Evolutionary conservation across 768 basidiomycete genomes (phyloP), one percentile per base, ranked within the genome.

Genomic region (Amanita exitialis): DNA sequence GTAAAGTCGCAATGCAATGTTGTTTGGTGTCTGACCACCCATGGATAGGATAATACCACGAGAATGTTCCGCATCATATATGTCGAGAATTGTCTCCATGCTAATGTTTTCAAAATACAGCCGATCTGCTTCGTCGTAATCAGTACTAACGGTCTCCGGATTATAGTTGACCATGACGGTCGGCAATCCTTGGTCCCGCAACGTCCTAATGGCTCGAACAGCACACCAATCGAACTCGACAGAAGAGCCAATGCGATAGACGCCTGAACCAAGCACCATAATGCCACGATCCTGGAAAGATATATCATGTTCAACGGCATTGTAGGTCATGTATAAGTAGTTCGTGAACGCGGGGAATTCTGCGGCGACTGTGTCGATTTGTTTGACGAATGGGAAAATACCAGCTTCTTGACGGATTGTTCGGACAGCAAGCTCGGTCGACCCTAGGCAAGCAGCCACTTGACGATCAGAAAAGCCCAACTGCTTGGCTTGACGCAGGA

Each of bases 211-310:
- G 28, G 94, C 92, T 44, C 94, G 86, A 48, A 99, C 95, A 13
- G 95, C 96, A 66, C 95, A 98, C 95, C 95, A 99, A 65, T 98
- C 95, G 69, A 99, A 98, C 70, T 99, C 95, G 66, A 99, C 95
- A 3, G 94, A 97, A 2, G 95, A 98, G 15, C 96, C 95, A 58
- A 99, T 99, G 48, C 96, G 86, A 69, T 99, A 99, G 2, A 97
- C 95, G 52, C 96, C 96, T 12, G 95, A 98, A 28, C 96, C 96
- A 37, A 98, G 77, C 3, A 98, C 96, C 80, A 98, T 95, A 54
- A 98, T 84, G 56, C 95, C 96, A 52, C 86, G 78, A 62, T 99
- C 96, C 45, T 82, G 67, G 71, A 99, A 99, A 4, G 71, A 65
- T 58, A 98, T 68, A 64, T 97, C 95, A 64, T 98, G 91, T 63